Conservation (phyloP, 495 filamentous ascomycete species). For the Aspergillus sclerotiicarbonarius region DNA sequence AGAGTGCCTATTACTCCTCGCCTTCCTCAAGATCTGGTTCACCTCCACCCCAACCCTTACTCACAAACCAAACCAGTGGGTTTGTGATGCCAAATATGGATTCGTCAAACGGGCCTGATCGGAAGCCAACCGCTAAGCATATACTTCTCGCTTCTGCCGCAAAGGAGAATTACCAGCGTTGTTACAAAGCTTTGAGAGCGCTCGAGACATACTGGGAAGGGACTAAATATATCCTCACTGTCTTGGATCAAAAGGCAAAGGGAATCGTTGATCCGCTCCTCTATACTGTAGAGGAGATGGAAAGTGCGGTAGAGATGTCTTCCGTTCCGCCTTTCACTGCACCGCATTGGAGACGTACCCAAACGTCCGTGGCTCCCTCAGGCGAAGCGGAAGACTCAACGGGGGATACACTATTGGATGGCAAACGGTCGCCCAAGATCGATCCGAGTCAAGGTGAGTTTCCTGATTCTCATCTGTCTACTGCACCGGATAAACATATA, state of each 20-base stretch:
- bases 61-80: slow-evolving; percentile 40
- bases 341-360: slow-evolving; percentile 42
- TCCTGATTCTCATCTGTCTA: slow-evolving; percentile 1
- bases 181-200: slow-evolving; percentile 75
- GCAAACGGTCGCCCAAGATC: slow-evolving; percentile 41
- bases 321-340: slow-evolving; percentile 39
- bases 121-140: slow-evolving; percentile 61
- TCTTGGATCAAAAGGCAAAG: slow-evolving; percentile 82
- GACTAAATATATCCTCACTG: slow-evolving; percentile 80
- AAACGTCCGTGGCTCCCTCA: slow-evolving; percentile 24
- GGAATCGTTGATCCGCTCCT: slow-evolving; percentile 79
- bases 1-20: slow-evolving; percentile 56
- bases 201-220: slow-evolving; percentile 80
- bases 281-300: slow-evolving; percentile 75
- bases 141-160: slow-evolving; percentile 71
- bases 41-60: slow-evolving; percentile 30
- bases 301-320: slow-evolving; percentile 51
- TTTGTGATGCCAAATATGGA: slow-evolving; percentile 43
- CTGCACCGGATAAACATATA: slow-evolving; percentile 11
- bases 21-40: slow-evolving; percentile 36
- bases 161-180: slow-evolving; percentile 75
- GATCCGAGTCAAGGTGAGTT: slow-evolving; percentile 54
- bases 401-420: slow-evolving; percentile 28
- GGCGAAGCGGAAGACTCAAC: slow-evolving; percentile 25
- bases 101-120: slow-evolving; percentile 30